A percentile compares a stretch with the other conserved stretches of the same genome.
Evolutionary conservation across 2,329 filamentous ascomycete species (phyloP).

Genomic region (Paraphaeosphaeria minitans): DNA sequence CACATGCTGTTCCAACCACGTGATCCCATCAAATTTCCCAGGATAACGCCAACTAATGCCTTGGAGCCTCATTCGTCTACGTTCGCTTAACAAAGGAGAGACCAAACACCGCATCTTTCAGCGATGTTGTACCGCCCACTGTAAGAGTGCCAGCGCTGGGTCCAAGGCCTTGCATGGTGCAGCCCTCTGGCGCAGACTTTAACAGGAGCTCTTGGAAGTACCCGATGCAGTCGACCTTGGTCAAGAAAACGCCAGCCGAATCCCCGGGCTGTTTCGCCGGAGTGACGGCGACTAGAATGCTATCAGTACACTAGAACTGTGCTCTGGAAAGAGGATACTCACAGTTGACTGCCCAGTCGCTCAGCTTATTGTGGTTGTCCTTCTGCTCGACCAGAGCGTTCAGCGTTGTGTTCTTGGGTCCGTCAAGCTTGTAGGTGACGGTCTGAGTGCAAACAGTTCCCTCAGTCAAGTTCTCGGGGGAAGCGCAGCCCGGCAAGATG

Average conservation of each 20-base stretch:
- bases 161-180: slow-evolving; percentile 20
- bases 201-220: slow-evolving; percentile 33
- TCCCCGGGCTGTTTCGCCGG: slow-evolving; percentile 23
- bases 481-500: slow-evolving; percentile 36
- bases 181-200: slow-evolving; percentile 26
- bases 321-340: slow-evolving; percentile 10
- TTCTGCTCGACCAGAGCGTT: slow-evolving; percentile 23
- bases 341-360: slow-evolving; percentile 28
- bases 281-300: slow-evolving; percentile 28
- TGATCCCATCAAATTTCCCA: too few species aligned
- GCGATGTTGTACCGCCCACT: slow-evolving; percentile 26
- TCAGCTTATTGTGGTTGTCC: slow-evolving; percentile 26
- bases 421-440: slow-evolving; percentile 25
- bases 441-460: slow-evolving; percentile 24
- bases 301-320: not conserved
- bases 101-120: slow-evolving; percentile 31
- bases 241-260: slow-evolving; percentile 29
- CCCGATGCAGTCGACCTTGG: slow-evolving; percentile 33
- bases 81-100: slow-evolving; percentile 7
- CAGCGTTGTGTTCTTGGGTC: slow-evolving; percentile 23
- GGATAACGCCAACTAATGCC: not conserved
- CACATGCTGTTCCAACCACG: not conserved
- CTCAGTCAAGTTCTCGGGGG: slow-evolving; percentile 20
- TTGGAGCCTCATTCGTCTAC: not conserved
- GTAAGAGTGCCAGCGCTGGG: slow-evolving; percentile 29